phyloP scores from a whole-genome alignment of 768 basidiomycete species.

The Multifurca ochricompacta region DNA sequence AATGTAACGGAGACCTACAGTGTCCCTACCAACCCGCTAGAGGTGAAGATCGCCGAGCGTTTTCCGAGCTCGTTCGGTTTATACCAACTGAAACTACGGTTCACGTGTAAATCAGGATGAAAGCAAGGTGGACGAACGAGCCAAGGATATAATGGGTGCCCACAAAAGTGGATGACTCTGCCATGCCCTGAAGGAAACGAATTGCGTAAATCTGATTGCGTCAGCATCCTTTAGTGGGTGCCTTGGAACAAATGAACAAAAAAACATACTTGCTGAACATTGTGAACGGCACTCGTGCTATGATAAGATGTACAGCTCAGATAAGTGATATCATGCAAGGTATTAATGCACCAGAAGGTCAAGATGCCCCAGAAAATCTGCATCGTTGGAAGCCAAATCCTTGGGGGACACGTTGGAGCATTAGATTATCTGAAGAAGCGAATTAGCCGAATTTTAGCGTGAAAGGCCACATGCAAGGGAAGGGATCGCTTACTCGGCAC shows the following conservation, averaged over 20 bases:
- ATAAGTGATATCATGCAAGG: background rate
- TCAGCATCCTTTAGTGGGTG: background rate
- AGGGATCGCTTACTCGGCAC: constrained; percentile 44
- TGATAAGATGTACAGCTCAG: constrained; percentile 22
- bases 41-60: constrained; percentile 64
- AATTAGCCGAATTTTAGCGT: background rate
- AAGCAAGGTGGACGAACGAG: constrained; percentile 38
- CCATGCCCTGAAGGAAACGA: constrained; percentile 64
- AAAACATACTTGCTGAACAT: constrained; percentile 48
- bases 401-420: constrained; percentile 56
- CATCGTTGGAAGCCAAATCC: constrained; percentile 61
- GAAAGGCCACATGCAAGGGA: background rate
- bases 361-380: constrained; percentile 59
- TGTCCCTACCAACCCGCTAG: constrained; percentile 52
- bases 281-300: constrained; percentile 50
- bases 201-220: constrained; percentile 50
- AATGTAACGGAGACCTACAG: constrained; percentile 34
- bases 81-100: constrained; percentile 46
- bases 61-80: constrained; percentile 63
- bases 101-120: background rate
- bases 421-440: constrained; percentile 46
- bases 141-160: constrained; percentile 69
- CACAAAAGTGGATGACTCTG: constrained; percentile 70
- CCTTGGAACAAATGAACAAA: background rate
- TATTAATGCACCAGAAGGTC: constrained; percentile 46